phyloP scores from a whole-genome alignment of 1,139 yeast genomes.

The Hyphopichia pseudoburtonii region DNA sequence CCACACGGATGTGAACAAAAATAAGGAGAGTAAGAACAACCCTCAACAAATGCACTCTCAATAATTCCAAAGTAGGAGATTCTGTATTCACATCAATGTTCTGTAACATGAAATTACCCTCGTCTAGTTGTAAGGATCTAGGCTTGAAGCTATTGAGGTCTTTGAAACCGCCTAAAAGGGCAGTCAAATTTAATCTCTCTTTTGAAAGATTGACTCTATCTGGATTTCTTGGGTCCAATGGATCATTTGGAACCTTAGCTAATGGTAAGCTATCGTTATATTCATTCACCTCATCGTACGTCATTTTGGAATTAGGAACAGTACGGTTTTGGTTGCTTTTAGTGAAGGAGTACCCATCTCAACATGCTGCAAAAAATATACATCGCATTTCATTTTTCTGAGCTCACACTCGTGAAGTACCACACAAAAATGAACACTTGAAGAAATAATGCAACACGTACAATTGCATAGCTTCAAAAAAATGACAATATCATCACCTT shows the following conservation, averaged over 20 bases:
- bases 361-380: constrained; percentile 2
- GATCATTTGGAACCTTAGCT: neutral
- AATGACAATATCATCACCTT: too few relatives aligned
- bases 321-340: too few relatives aligned
- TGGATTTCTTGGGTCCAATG: neutral
- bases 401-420: neutral
- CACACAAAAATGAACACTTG: neutral
- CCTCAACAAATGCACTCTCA: constrained; percentile 19
- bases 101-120: constrained; percentile 8
- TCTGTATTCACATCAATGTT: constrained; percentile 7
- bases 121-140: constrained; percentile 5
- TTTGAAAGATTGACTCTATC: neutral
- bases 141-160: constrained; percentile 5
- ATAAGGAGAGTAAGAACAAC: constrained; percentile 11
- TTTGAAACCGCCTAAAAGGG: constrained; percentile 2
- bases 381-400: constrained; percentile 1
- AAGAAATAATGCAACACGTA: too few relatives aligned
- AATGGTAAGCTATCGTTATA: neutral
- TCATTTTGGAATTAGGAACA: too few relatives aligned
- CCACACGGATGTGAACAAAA: neutral
- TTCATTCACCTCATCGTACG: too few relatives aligned
- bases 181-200: neutral
- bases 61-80: constrained; percentile 18
- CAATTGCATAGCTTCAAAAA: too few relatives aligned
- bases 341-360: neutral